A percentile compares a stretch with the other conserved stretches of the same genome.
These are phyloP conservation scores for Fusarium cicatricum DNA, from an alignment of 2,329 filamentous ascomycete species.

Conservation along the genomic window DNA sequence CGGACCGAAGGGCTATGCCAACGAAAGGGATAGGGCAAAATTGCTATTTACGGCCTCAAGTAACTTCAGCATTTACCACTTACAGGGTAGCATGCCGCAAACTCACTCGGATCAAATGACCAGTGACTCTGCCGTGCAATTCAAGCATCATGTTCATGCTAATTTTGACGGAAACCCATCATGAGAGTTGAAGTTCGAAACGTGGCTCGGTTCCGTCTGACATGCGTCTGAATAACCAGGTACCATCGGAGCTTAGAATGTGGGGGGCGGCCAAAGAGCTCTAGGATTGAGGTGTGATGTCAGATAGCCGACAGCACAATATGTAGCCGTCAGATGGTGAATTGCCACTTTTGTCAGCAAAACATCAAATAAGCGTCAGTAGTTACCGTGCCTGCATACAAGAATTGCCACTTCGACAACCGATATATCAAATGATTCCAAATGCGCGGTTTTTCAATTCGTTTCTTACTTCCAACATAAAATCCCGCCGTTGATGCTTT, in stretches of 20 bases:
- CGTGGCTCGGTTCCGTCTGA: constrained; percentile 25
- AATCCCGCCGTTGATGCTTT: constrained; percentile 47
- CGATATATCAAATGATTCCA: constrained; percentile 13
- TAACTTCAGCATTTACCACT: too few species aligned
- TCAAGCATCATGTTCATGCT: too few species aligned
- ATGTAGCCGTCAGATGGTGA: constrained; percentile 11
- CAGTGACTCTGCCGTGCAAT: neutral
- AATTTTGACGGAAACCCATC: too few species aligned
- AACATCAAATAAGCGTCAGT: neutral
- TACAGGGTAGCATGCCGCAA: neutral
- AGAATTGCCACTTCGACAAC: too few species aligned
- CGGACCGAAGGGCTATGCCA: too few species aligned
- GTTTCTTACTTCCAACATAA: neutral
- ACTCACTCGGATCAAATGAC: constrained; percentile 1
- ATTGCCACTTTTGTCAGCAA: constrained; percentile 36
- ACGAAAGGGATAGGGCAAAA: too few species aligned
- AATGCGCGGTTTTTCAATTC: constrained; percentile 15
- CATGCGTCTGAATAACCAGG: constrained; percentile 22
- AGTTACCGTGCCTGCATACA: neutral
- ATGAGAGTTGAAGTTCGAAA: constrained; percentile 4
- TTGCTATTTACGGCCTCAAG: too few species aligned
- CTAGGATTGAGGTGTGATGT: constrained; percentile 36
- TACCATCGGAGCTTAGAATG: constrained; percentile 3
- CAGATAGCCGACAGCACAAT: constrained; percentile 26
- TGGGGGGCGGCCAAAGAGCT: constrained; percentile 22